A percentile compares a stretch with the other conserved stretches of the same genome.
Conservation (phyloP, 2,329 filamentous ascomycete species). For the Rhinocladiella similis region DNA sequence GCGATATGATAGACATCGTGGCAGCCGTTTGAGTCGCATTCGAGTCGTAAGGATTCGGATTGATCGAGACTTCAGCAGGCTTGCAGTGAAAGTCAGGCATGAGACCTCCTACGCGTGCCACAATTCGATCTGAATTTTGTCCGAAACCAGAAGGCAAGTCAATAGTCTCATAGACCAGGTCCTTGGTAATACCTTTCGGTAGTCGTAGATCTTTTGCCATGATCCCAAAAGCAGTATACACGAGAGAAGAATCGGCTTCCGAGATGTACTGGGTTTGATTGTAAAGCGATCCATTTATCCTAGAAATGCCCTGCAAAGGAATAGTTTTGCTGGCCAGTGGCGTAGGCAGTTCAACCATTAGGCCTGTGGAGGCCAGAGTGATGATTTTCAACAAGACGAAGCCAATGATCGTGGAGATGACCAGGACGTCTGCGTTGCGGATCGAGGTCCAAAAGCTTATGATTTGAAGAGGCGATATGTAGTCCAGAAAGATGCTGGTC, state of each 20-base stretch:
- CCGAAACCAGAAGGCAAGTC: neutral
- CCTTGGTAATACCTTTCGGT: conserved; percentile 2
- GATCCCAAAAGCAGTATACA: conserved; percentile 21
- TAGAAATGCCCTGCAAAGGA: neutral
- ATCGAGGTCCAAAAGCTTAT: conserved; percentile 29
- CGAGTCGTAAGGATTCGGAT: neutral
- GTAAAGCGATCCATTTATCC: conserved; percentile 16
- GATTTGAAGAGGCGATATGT: conserved; percentile 33
- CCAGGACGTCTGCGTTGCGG: conserved; percentile 31
- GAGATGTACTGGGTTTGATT: neutral
- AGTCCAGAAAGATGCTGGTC: conserved; percentile 34
- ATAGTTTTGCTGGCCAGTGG: neutral
- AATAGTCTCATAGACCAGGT: conserved; percentile 15
- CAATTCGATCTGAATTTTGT: neutral
- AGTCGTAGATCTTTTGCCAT: conserved; percentile 8
- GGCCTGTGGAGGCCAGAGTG: conserved; percentile 28
- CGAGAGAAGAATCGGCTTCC: conserved; percentile 13
- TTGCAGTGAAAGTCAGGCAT: neutral
- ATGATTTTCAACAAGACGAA: conserved; percentile 34
- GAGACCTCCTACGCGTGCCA: conserved; percentile 11
- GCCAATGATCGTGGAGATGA: conserved; percentile 28
- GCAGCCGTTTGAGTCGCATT: neutral
- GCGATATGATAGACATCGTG: neutral
- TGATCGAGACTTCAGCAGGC: neutral
- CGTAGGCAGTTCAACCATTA: conserved; percentile 27